Conservation (phyloP, 2,329 filamentous ascomycete species). For the Fusarium hainanense region DNA sequence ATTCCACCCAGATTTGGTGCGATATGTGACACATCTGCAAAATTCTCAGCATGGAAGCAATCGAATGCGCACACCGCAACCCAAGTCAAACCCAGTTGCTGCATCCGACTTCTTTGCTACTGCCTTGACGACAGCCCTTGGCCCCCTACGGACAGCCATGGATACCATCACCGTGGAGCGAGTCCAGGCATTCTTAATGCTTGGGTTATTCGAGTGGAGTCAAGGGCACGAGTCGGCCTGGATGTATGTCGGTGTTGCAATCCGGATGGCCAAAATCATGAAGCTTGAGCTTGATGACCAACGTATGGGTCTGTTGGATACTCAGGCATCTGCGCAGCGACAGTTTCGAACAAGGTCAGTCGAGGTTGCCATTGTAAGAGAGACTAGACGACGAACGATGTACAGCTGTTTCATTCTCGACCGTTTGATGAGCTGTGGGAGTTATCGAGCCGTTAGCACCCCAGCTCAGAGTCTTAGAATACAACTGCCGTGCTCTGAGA, state of each 20-base stretch:
- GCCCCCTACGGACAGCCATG: constrained; percentile 5
- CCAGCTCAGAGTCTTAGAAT: constrained; percentile 54
- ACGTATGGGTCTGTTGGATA: not conserved
- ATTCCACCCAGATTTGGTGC: constrained; percentile 10
- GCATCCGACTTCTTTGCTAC: constrained; percentile 10
- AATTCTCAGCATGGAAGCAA: not conserved
- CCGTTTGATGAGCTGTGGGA: constrained; percentile 73
- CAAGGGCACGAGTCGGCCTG: constrained; percentile 4
- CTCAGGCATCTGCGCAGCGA: not conserved
- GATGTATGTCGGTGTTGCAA: constrained; percentile 8
- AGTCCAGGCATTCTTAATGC: constrained; percentile 14
- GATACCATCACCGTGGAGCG: constrained; percentile 1
- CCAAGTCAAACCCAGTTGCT: not conserved
- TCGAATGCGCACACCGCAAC: not conserved
- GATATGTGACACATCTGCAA: constrained; percentile 11
- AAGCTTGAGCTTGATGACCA: constrained; percentile 14
- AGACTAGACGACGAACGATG: constrained; percentile 73
- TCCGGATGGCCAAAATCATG: constrained; percentile 15
- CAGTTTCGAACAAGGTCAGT: not conserved
- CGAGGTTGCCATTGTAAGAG: constrained; percentile 8
- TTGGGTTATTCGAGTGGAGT: constrained; percentile 13
- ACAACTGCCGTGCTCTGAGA: constrained; percentile 18
- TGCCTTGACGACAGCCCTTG: constrained; percentile 6
- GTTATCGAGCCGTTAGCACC: constrained; percentile 69
- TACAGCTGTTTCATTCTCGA: constrained; percentile 81